A percentile compares a stretch with the other conserved stretches of the same genome.
These are phyloP conservation scores for Planoprotostelium fungivorum DNA, from an alignment of 78 protist genomes.

Conservation along the genomic window DNA sequence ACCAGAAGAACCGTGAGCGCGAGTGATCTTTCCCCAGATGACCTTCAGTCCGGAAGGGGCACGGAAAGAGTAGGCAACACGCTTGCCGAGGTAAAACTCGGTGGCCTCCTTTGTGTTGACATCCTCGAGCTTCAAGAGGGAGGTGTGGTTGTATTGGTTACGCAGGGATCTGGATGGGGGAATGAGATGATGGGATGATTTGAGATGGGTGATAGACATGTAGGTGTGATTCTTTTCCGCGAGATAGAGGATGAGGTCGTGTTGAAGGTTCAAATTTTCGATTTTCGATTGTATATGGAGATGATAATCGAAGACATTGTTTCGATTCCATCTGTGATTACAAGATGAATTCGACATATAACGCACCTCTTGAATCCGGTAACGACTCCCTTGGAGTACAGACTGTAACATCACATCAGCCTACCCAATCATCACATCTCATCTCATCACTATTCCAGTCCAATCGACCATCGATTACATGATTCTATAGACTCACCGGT, in stretches of 20 bases:
- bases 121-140: constrained; percentile 85
- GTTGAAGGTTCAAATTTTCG: background rate
- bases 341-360: background rate
- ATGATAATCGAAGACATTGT: background rate
- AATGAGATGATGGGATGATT: too few species aligned
- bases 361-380: constrained; percentile 67
- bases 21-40: constrained; percentile 92
- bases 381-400: constrained; percentile 66
- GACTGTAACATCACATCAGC: constrained; percentile 14
- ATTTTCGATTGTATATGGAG: background rate
- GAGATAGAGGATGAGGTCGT: background rate
- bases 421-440: background rate
- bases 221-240: background rate
- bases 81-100: constrained; percentile 88
- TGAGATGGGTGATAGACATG: background rate
- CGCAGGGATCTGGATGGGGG: constrained; percentile 58
- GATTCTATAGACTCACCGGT: background rate
- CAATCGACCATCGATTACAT: background rate
- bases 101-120: constrained; percentile 69
- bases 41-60: constrained; percentile 47
- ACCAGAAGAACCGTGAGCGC: constrained; percentile 96
- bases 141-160: constrained; percentile 77
- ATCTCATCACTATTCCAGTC: background rate
- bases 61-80: constrained; percentile 78
- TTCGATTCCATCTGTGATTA: background rate